These are phyloP conservation scores for Gynostemma pentaphyllum DNA, from an alignment of 306 rosid species.

Conservation along the genomic window DNA sequence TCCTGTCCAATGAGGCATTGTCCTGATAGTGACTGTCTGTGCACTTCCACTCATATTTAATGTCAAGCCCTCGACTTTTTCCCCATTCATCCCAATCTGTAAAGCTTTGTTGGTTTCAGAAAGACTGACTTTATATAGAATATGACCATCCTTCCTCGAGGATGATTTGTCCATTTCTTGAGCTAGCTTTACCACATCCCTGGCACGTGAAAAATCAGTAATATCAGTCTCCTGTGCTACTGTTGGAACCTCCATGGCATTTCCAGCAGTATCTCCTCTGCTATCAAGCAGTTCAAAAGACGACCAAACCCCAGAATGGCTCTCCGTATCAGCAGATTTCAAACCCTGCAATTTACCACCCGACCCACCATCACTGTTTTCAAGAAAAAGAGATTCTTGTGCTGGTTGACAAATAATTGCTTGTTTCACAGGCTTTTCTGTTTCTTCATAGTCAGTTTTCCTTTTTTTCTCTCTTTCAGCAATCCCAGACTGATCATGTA, in stretches of 20 bases:
- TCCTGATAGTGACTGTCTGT: conserved; percentile 21
- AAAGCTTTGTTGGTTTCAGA: background rate
- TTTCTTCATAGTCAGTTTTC: conserved; percentile 46
- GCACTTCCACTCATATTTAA: conserved; percentile 27
- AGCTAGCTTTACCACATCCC: conserved; percentile 42
- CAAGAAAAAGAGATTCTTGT: conserved; percentile 38
- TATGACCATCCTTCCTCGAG: conserved; percentile 1
- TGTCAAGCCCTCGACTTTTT: conserved; percentile 25
- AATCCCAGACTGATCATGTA: conserved; percentile 32
- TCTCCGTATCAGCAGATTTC: conserved; percentile 20
- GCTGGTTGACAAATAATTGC: conserved; percentile 47
- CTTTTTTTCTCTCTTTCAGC: conserved; percentile 58
- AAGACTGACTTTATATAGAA: background rate
- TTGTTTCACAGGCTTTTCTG: conserved; percentile 38
- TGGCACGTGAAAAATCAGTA: no score
- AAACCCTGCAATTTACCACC: conserved; percentile 31
- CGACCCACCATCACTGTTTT: conserved; percentile 27
- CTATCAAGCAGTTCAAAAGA: conserved; percentile 17
- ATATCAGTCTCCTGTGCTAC: conserved; percentile 11
- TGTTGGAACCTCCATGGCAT: conserved; percentile 1
- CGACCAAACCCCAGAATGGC: conserved; percentile 28
- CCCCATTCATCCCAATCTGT: conserved; percentile 13
- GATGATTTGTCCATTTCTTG: conserved; percentile 33
- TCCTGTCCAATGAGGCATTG: conserved; percentile 29
- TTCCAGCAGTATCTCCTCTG: background rate